Percentiles rank a stretch among this genome's conserved stretches.
These are phyloP conservation scores for Rubia yunnanensis DNA, from an alignment of 257 asterid genomes.

Conservation along the genomic window DNA sequence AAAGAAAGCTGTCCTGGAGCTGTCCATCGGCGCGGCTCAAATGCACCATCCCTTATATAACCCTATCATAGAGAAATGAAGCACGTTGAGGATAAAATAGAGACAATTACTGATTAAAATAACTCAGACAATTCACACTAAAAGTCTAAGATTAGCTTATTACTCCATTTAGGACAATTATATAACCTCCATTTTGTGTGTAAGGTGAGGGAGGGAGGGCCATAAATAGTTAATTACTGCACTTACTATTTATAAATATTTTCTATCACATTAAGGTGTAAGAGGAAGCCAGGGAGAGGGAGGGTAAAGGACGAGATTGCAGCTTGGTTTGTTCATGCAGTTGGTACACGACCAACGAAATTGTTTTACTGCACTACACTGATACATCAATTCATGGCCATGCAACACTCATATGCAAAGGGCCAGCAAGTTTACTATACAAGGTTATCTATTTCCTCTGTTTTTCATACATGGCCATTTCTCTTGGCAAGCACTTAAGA, in stretches of 20 bases:
- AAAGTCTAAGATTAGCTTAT: background rate
- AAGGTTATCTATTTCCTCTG: no score
- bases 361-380: background rate
- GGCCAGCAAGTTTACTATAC: background rate
- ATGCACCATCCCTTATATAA: slow-evolving; percentile 65
- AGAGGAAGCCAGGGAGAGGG: background rate
- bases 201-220: background rate
- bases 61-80: slow-evolving; percentile 31
- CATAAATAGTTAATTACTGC: background rate
- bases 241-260: background rate
- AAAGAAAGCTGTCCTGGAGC: slow-evolving; percentile 88
- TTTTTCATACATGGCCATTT: background rate
- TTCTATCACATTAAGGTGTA: background rate
- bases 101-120: background rate
- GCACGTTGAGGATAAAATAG: slow-evolving; percentile 1
- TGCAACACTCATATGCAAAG: background rate
- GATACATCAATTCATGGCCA: background rate
- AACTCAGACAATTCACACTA: background rate
- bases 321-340: background rate
- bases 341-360: no score
- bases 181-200: background rate
- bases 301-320: background rate
- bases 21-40: slow-evolving; percentile 81
- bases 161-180: background rate
- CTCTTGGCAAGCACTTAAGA: no score